Conservation (phyloP, 345 rosid species). For the Ceriops tagal region DNA sequence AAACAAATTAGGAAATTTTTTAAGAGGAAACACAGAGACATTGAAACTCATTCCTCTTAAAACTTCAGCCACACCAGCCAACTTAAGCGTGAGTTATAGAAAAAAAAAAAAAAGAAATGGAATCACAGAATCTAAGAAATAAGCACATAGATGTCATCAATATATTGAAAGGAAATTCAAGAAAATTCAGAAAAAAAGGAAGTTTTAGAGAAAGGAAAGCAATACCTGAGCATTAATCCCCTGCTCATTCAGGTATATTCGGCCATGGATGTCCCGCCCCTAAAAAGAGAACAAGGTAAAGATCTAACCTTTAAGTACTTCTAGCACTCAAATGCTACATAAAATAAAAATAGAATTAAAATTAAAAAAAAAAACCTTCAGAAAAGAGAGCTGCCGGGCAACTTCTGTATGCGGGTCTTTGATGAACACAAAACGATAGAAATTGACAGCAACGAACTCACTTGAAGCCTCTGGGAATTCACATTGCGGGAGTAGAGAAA, state of each 20-base stretch:
- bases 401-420: constrained; percentile 58
- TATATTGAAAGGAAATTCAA: neutral
- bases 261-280: constrained; percentile 69
- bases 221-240: constrained; percentile 96
- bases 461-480: neutral
- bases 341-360: neutral
- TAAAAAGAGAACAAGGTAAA: constrained; percentile 14
- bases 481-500: neutral
- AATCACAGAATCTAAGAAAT: neutral
- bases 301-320: neutral
- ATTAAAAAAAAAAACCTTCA: constrained; percentile 40
- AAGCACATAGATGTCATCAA: neutral
- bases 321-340: neutral
- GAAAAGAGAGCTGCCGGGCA: constrained; percentile 58
- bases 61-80: too few species aligned
- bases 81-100: too few species aligned
- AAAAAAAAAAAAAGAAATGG: neutral
- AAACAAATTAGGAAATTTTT: too few species aligned
- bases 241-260: constrained; percentile 80
- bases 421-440: constrained; percentile 65
- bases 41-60: too few species aligned
- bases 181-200: neutral
- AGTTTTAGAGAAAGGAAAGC: neutral
- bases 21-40: too few species aligned
- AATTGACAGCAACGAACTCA: constrained; percentile 71